A percentile compares a stretch with the other conserved stretches of the same genome.
Evolutionary conservation across 2,329 filamentous ascomycete species (phyloP).

Genomic region (Aspergillus sergii): DNA sequence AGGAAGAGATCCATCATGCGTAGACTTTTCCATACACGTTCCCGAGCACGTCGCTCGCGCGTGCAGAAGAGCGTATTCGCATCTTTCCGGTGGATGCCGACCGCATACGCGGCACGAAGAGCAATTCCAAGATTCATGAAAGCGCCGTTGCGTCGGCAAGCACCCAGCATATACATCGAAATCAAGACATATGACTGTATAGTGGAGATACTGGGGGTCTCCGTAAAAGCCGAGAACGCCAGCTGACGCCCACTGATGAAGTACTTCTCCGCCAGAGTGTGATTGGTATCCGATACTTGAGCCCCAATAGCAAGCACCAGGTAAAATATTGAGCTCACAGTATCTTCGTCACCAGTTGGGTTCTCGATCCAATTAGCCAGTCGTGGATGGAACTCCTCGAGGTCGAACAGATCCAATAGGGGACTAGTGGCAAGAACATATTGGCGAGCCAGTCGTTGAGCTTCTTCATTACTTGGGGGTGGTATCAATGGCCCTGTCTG

Average conservation of each 20-base stretch:
- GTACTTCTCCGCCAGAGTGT: conserved; percentile 49
- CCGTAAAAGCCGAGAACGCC: conserved; percentile 50
- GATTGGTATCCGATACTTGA: conserved; percentile 44
- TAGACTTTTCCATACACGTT: conserved; percentile 57
- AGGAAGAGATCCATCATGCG: conserved; percentile 56
- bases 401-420: conserved; percentile 52
- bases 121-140: conserved; percentile 57
- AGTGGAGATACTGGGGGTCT: conserved; percentile 53
- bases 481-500: conserved; percentile 31
- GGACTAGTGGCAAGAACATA: conserved; percentile 52
- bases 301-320: conserved; percentile 55
- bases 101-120: conserved; percentile 55
- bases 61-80: conserved; percentile 54
- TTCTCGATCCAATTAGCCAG: conserved; percentile 43
- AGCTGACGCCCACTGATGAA: conserved; percentile 50
- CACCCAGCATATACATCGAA: conserved; percentile 56
- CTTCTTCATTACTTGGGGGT: conserved; percentile 41
- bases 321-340: conserved; percentile 52
- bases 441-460: conserved; percentile 44
- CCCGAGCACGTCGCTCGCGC: conserved; percentile 44
- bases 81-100: conserved; percentile 56
- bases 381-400: conserved; percentile 45
- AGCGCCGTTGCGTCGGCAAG: conserved; percentile 55
- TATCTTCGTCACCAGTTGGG: conserved; percentile 41
- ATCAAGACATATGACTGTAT: conserved; percentile 56